Conservation (phyloP, 352 stramenopile genomes). For the Phytophthora crassamura region DNA sequence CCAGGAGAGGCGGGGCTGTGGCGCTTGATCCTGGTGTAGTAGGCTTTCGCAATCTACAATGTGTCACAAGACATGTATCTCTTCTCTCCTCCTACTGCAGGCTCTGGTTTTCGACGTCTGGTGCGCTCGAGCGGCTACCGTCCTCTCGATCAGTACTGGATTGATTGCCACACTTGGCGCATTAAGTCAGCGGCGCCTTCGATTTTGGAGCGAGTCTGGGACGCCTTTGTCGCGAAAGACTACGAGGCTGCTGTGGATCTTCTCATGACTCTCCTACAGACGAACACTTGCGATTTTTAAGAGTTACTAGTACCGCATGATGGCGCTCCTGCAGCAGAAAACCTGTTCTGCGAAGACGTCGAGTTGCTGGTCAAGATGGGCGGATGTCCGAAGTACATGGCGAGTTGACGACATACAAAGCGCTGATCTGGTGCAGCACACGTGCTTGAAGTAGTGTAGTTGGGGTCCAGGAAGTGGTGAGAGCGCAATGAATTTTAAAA, state of each 20-base stretch:
- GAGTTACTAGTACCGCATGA: conserved; percentile 32
- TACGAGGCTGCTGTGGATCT: conserved; percentile 20
- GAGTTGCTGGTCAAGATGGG: conserved; percentile 16
- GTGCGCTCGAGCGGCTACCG: conserved; percentile 28
- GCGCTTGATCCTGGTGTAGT: conserved; percentile 23
- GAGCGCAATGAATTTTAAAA: too few relatives aligned
- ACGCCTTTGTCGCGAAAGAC: conserved; percentile 27
- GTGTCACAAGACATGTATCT: conserved; percentile 24
- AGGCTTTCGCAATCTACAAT: conserved; percentile 26
- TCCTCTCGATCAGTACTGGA: conserved; percentile 25
- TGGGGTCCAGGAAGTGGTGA: too few relatives aligned
- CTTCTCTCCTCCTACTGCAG: conserved; percentile 17
- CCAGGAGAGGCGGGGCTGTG: conserved; percentile 23
- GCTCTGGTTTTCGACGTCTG: conserved; percentile 17
- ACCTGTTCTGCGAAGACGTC: conserved; percentile 21
- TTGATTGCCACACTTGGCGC: conserved; percentile 27
- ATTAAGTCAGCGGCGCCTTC: conserved; percentile 21
- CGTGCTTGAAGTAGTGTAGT: conserved; percentile 8
- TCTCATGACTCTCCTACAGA: conserved; percentile 21
- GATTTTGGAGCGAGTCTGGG: conserved; percentile 21
- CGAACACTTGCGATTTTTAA: conserved; percentile 12
- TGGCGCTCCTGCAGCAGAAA: conserved; percentile 26
- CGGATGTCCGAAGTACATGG: conserved; percentile 23
- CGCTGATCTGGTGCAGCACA: conserved; percentile 11
- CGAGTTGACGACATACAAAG: conserved; percentile 15